phyloP scores from a whole-genome alignment of 768 basidiomycete genomes.

The Pleurotus citrinopileatus region DNA sequence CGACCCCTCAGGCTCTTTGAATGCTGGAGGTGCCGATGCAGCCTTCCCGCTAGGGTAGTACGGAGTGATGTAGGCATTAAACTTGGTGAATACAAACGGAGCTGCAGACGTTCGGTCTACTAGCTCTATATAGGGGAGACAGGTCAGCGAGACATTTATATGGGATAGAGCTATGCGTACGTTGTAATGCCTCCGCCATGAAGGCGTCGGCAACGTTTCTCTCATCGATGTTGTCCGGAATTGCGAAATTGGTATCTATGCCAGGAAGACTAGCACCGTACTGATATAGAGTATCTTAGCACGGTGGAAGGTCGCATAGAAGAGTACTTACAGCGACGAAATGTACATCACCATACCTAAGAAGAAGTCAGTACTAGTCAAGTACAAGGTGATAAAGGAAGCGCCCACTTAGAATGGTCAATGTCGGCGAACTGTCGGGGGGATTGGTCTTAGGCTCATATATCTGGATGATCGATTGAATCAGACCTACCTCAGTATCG shows the following conservation, averaged over 20 bases:
- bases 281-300: background rate
- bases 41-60: background rate
- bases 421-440: background rate
- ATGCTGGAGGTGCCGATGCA: background rate
- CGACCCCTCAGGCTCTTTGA: background rate
- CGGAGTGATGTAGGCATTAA: background rate
- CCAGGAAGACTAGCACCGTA: background rate
- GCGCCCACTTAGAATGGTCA: background rate
- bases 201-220: background rate
- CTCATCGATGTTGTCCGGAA: background rate
- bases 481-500: constrained; percentile 21
- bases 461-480: no score
- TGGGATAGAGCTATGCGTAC: background rate
- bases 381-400: background rate
- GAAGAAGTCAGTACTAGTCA: background rate
- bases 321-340: background rate
- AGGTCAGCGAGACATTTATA: background rate
- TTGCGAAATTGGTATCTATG: background rate
- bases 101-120: background rate
- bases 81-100: background rate
- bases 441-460: no score
- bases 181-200: background rate
- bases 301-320: background rate
- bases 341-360: background rate
- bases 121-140: background rate